phyloP scores from a whole-genome alignment of 106 monocot species.

The Phalaenopsis aphrodite region DNA sequence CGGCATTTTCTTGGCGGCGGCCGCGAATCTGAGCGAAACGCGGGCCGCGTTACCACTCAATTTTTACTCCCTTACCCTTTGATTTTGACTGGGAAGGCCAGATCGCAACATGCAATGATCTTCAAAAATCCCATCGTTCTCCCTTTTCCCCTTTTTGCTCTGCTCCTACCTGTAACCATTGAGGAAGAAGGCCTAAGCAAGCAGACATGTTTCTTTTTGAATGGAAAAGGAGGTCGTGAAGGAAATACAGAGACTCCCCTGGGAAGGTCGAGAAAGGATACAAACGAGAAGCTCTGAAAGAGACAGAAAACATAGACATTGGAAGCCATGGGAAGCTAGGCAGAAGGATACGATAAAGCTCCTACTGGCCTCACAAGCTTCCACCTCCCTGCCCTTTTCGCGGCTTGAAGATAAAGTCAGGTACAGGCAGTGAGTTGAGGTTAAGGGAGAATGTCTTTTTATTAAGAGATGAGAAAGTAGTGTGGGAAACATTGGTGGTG shows the following conservation, averaged over 20 bases:
- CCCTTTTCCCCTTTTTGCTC: no score
- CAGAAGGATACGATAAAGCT: slow-evolving; percentile 29
- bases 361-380: slow-evolving; percentile 23
- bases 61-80: no score
- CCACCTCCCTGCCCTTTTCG: slow-evolving; percentile 12
- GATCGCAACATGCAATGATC: no score
- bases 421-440: background rate
- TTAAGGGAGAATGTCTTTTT: background rate
- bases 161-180: no score
- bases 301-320: slow-evolving; percentile 47
- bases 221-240: slow-evolving; percentile 1
- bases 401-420: background rate
- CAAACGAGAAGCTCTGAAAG: slow-evolving; percentile 25
- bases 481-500: slow-evolving; percentile 80
- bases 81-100: no score
- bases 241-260: background rate
- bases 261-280: slow-evolving; percentile 9
- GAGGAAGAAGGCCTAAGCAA: background rate
- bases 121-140: no score
- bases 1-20: no score
- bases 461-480: slow-evolving; percentile 52
- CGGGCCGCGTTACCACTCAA: no score
- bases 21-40: no score
- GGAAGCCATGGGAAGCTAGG: slow-evolving; percentile 30
- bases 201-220: background rate